Conservation (phyloP, 2,329 filamentous ascomycete genomes). For the Talaromyces albobiverticillius region DNA sequence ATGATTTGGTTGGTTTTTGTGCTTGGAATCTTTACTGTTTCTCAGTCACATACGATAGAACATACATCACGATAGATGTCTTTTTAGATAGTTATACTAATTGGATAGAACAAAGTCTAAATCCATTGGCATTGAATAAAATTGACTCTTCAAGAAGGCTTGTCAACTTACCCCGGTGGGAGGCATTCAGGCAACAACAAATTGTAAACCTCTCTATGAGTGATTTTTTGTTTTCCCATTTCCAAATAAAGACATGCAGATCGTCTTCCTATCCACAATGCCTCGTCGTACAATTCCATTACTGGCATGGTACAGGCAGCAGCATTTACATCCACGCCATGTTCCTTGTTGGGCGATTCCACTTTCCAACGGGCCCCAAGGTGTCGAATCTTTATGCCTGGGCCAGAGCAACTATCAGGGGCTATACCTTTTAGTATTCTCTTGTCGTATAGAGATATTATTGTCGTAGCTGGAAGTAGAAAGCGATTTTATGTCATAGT, state of each 20-base stretch:
- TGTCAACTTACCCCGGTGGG: no score
- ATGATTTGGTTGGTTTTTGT: no score
- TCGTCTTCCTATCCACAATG: neutral
- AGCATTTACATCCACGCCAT: conserved; percentile 1
- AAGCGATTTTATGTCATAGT: neutral
- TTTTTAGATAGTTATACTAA: neutral
- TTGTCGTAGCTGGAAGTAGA: no score
- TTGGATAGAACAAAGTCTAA: neutral
- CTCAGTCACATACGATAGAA: neutral
- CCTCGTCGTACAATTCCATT: neutral
- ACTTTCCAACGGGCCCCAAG: neutral
- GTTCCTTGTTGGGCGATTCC: neutral
- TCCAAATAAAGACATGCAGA: neutral
- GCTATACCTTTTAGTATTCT: no score
- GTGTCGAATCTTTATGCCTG: neutral
- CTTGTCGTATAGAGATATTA: neutral
- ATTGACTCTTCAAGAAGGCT: neutral
- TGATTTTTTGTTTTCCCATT: neutral
- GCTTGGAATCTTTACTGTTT: neutral
- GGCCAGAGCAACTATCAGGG: neutral
- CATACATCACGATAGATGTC: neutral
- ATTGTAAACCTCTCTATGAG: neutral
- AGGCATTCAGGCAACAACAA: neutral
- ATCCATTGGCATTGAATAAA: neutral
- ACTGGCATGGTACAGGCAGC: conserved; percentile 1